These are phyloP conservation scores for Globomyces pollinis-pini DNA, from an alignment of 192 early-diverging fungal species.

Conservation along the genomic window DNA sequence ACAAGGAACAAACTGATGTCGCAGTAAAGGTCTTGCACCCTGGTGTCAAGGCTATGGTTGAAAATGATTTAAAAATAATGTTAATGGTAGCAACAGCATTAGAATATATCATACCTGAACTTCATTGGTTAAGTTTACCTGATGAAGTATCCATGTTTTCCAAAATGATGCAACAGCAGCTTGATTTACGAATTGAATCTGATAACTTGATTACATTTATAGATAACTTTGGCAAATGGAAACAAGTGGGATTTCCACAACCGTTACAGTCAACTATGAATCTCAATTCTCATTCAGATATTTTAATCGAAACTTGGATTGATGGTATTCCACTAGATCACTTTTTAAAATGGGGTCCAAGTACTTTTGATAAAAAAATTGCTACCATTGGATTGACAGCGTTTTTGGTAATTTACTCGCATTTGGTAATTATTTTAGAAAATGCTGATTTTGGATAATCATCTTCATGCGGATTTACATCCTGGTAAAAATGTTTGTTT, in stretches of 20 bases:
- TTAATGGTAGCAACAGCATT: conserved; percentile 55
- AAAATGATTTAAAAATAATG: conserved; percentile 80
- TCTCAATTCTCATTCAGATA: conserved; percentile 49
- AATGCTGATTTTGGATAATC: conserved; percentile 93
- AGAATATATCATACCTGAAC: conserved; percentile 58
- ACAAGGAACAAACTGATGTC: neutral
- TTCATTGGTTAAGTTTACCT: conserved; percentile 79
- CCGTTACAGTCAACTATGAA: conserved; percentile 46
- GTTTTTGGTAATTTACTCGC: conserved; percentile 42
- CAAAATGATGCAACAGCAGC: conserved; percentile 83
- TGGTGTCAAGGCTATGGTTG: conserved; percentile 55
- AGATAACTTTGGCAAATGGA: conserved; percentile 28
- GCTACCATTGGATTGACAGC: conserved; percentile 75
- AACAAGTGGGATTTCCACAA: conserved; percentile 52
- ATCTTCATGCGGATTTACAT: conserved; percentile 90
- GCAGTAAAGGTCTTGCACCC: conserved; percentile 94
- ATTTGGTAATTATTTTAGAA: conserved; percentile 25
- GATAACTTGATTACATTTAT: conserved; percentile 53
- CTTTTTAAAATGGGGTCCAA: conserved; percentile 60
- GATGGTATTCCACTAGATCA: conserved; percentile 67
- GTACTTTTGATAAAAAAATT: conserved; percentile 64
- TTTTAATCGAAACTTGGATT: conserved; percentile 80
- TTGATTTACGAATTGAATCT: conserved; percentile 78
- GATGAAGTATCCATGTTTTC: conserved; percentile 87
- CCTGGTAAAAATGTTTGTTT: too few relatives aligned